Base-by-base conservation (phyloP, 139 green algal genomes). In the Chlamydomonas sphaeroides region DNA sequence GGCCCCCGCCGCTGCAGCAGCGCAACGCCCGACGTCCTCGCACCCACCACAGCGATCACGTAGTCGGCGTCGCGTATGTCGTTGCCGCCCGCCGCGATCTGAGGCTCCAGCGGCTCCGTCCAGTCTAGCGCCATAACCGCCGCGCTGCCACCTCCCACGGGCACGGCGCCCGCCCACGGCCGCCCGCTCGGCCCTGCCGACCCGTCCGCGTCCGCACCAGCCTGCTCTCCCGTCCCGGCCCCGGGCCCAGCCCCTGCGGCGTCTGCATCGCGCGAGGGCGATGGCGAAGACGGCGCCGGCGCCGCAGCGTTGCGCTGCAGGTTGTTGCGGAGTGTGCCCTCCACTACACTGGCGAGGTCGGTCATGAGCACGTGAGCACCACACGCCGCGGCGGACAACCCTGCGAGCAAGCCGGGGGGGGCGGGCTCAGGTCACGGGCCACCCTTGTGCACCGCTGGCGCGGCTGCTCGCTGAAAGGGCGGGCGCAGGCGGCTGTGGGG, bases 291-390 rank as follows among this genome's bases (percentile, higher is more conserved):
- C n/a, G n/a, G n/a, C n/a, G n/a, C n/a, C 42, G 45, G 45, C 45
- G 11, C 45, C 11, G 45, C 28, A 3, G 38, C 69, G 61, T 85
- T 88, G 36, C 48, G 68, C 30, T 59, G 35, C 21, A 83, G 32
- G 30, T 89, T 89, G 8, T 39, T 30, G 26, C 39, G 3, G 30
- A 89, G 57, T 0, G 78, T 62, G 15, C 78, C 80, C 4, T 79
- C 68, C 48, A 84, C 45, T 1, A 90, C 83, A 33, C 68, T 63
- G 33, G 84, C 70, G 28, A 92, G 63, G 67, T 92, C 89, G 0
- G 86, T 91, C 11, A 90, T 69, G 42, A 93, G 75, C 20, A 91
- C 79, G 65, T 90, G 83, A 5, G 90, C 90, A 0, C 90, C 90
- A n/a, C n/a, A n/a, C n/a, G n/a, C n/a, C n/a, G n/a, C n/a, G n/a